Evolutionary conservation across 768 basidiomycete genomes (phyloP).

Genomic region (Nidula microcarpa): DNA sequence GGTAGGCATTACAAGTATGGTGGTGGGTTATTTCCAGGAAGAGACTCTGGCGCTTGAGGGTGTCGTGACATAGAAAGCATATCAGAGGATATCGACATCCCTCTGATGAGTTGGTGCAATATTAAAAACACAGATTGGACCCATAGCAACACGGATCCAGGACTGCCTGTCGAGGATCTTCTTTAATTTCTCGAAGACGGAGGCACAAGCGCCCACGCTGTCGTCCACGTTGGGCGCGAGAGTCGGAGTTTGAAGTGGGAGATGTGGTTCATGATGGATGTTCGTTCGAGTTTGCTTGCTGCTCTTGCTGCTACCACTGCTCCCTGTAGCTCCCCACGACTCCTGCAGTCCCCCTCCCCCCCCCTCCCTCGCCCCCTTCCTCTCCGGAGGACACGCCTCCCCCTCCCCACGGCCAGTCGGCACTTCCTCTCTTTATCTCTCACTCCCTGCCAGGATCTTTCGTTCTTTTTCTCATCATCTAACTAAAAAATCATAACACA

Average conservation of each 20-base stretch:
- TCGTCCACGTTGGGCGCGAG: not conserved
- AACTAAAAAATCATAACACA: not conserved
- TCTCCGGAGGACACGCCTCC: not conserved
- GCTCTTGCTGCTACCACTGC: constrained; percentile 10
- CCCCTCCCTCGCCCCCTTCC: too few species aligned
- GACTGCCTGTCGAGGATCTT: too few species aligned
- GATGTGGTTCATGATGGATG: constrained; percentile 2
- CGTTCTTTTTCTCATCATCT: constrained; percentile 21
- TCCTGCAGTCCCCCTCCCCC: too few species aligned
- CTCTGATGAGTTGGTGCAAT: too few species aligned
- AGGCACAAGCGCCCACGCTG: too few species aligned
- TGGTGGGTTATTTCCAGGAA: not conserved
- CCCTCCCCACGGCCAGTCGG: constrained; percentile 17
- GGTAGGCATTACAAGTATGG: constrained; percentile 12
- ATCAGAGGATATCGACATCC: too few species aligned
- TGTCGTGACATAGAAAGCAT: not conserved
- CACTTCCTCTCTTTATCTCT: constrained; percentile 35
- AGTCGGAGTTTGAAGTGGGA: constrained; percentile 12
- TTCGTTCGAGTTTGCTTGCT: not conserved
- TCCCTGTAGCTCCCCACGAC: constrained; percentile 2
- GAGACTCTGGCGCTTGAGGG: not conserved
- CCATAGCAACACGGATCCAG: too few species aligned
- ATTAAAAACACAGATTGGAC: too few species aligned
- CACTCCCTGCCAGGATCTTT: constrained; percentile 30
- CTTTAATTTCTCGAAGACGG: too few species aligned